phyloP scores from a whole-genome alignment of 306 rosid genomes.

The Castanospermum australe region DNA sequence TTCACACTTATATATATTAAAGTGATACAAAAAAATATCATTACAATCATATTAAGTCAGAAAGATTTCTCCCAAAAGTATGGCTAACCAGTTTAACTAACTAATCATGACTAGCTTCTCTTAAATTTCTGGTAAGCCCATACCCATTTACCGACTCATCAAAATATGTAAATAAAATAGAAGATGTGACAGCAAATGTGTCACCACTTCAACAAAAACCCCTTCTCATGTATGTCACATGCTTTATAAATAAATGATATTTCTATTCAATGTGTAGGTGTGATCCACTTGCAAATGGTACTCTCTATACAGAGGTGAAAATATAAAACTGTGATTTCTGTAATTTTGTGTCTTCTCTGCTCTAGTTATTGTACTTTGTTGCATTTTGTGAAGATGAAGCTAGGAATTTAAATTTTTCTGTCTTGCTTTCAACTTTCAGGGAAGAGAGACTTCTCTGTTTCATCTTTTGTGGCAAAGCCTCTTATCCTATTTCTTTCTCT shows the following conservation, averaged over 20 bases:
- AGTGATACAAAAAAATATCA: no score
- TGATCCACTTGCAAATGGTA: constrained; percentile 96
- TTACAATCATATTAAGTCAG: no score
- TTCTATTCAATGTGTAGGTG: constrained; percentile 56
- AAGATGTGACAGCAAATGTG: no score
- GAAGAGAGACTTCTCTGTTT: neutral
- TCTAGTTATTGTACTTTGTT: constrained; percentile 4
- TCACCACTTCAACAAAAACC: no score
- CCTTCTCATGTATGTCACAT: constrained; percentile 7
- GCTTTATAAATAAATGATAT: neutral
- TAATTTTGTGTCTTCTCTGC: constrained; percentile 5
- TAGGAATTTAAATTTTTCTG: neutral
- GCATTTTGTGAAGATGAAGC: constrained; percentile 19
- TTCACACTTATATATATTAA: no score
- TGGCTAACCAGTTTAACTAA: no score
- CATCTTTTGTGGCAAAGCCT: neutral
- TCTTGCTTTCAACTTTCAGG: constrained; percentile 23
- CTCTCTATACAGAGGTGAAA: constrained; percentile 90
- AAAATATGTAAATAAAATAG: no score
- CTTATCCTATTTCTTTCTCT: neutral
- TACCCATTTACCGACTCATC: no score
- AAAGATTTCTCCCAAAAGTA: no score
- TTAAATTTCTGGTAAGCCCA: no score
- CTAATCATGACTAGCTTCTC: no score
- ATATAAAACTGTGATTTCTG: constrained; percentile 12